These are phyloP conservation scores for Corrigiola litoralis DNA, from an alignment of 179 eudicot genomes.

Conservation along the genomic window DNA sequence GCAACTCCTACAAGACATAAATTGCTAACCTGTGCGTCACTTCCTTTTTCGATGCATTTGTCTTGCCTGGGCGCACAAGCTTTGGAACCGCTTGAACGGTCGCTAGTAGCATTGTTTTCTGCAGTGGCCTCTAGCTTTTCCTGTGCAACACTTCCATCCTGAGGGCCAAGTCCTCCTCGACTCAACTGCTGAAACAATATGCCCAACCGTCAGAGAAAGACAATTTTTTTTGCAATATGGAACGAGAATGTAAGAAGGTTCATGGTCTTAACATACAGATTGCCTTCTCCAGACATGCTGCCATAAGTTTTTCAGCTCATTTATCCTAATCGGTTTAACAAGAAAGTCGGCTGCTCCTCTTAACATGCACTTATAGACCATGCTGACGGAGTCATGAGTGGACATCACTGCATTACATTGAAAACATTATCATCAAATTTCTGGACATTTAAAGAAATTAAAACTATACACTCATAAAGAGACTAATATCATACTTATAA, in stretches of 20 bases:
- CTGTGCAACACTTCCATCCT: constrained; percentile 45
- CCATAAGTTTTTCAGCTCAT: constrained; percentile 85
- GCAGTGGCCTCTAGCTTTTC: constrained; percentile 66
- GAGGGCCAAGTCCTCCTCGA: constrained; percentile 31
- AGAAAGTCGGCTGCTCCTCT: constrained; percentile 91
- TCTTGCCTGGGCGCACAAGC: constrained; percentile 42
- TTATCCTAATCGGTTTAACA: constrained; percentile 80
- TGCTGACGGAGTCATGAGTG: constrained; percentile 64
- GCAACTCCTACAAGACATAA: not conserved
- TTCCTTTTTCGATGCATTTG: constrained; percentile 60
- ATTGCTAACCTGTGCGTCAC: constrained; percentile 73
- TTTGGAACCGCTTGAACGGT: constrained; percentile 60
- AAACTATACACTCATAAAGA: not conserved
- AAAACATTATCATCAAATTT: not conserved
- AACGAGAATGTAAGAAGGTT: not conserved
- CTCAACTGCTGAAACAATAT: constrained; percentile 28
- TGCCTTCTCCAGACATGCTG: constrained; percentile 94
- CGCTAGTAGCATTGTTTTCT: constrained; percentile 59
- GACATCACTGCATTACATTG: constrained; percentile 81
- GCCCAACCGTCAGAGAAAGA: not conserved
- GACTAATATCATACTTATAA: constrained; percentile 98
- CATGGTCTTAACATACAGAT: constrained; percentile 35
- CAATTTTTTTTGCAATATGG: not conserved
- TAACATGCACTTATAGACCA: constrained; percentile 79
- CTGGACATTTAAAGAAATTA: not conserved